Base-by-base conservation (phyloP, 805 yeast species). In the Kazachstania taianensis region DNA sequence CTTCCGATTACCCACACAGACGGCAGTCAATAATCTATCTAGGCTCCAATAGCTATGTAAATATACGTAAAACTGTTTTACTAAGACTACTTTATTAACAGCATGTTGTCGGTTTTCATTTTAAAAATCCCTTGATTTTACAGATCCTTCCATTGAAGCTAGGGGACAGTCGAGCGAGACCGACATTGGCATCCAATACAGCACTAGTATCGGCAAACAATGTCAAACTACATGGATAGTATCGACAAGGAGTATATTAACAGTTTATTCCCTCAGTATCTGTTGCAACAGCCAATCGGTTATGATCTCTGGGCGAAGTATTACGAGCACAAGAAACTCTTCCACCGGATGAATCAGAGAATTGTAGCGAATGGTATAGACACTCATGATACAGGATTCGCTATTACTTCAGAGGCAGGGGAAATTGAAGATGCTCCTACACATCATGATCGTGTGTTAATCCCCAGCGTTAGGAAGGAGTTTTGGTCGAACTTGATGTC, bases 281-380 rank as follows among this genome's bases (percentile, higher is more conserved):
- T 57, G 32, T 31, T 55, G n/a, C 48, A 51, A 22, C 62, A 57
- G 30, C 62, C 62, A 14, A 44, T 57, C 12, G 57, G 53, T 1
- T 48, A 53, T 25, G 49, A 51, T 18, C 32, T 57, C 25, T 48
- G 55, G 52, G 36, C 40, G 24, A 24, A 44, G 6, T 57, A 55
- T 40, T 44, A 39, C 30, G 43, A 41, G 15, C 49, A 54, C 29
- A 50, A 47, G 41, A 49, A 47, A 34, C 32, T 52, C 14, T 53
- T 57, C 35, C 47, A 35, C 28, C 23, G 41, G 31, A 14, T 35
- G 7, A 30, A 25, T 28, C 18, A 41, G 12, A 28, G 25, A 7
- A 16, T 5, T 5, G 13, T 12, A 7, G 12, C 13, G 8, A 27
- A 27, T 15, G 12, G 8, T 12, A 27, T 9, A 13, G 30, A 12